Evolutionary conservation across 768 basidiomycete species (phyloP).

Genomic region (Filobasidium floriforme): DNA sequence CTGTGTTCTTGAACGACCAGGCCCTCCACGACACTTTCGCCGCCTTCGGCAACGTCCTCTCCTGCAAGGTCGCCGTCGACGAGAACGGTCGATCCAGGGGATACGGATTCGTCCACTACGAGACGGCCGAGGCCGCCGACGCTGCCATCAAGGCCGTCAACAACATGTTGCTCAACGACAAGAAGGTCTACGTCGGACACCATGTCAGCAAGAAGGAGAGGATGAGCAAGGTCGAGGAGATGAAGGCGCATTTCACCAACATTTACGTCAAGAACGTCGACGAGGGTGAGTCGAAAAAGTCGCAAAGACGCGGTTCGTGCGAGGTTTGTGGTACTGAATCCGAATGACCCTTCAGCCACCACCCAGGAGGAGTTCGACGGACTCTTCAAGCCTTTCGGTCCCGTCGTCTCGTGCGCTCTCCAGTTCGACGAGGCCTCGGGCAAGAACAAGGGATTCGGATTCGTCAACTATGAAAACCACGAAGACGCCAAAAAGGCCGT

Average conservation of each 20-base stretch:
- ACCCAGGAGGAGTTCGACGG: constrained; percentile 76
- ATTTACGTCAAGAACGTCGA: constrained; percentile 97
- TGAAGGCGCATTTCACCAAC: constrained; percentile 95
- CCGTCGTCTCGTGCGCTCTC: constrained; percentile 80
- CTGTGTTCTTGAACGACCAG: constrained; percentile 45
- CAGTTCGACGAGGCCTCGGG: constrained; percentile 70
- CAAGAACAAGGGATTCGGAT: constrained; percentile 94
- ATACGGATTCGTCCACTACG: constrained; percentile 98
- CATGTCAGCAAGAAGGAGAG: constrained; percentile 99
- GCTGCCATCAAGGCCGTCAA: constrained; percentile 97
- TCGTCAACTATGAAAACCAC: constrained; percentile 91
- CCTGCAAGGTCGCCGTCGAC: constrained; percentile 97
- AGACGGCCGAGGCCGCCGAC: constrained; percentile 91
- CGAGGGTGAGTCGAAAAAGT: constrained; percentile 43
- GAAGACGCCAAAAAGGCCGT: constrained; percentile 87
- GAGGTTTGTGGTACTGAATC: too few species aligned
- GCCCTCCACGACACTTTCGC: constrained; percentile 99
- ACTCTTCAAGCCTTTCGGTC: constrained; percentile 69
- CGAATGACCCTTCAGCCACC: constrained; percentile 53
- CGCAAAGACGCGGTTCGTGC: too few species aligned
- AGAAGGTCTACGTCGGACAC: constrained; percentile 96
- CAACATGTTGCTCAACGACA: constrained; percentile 98
- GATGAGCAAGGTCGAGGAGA: constrained; percentile 96
- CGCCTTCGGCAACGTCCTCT: constrained; percentile 95
- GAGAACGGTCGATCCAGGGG: constrained; percentile 92